Base-by-base conservation (phyloP, 2,329 filamentous ascomycete genomes). In the Apiospora koreana region DNA sequence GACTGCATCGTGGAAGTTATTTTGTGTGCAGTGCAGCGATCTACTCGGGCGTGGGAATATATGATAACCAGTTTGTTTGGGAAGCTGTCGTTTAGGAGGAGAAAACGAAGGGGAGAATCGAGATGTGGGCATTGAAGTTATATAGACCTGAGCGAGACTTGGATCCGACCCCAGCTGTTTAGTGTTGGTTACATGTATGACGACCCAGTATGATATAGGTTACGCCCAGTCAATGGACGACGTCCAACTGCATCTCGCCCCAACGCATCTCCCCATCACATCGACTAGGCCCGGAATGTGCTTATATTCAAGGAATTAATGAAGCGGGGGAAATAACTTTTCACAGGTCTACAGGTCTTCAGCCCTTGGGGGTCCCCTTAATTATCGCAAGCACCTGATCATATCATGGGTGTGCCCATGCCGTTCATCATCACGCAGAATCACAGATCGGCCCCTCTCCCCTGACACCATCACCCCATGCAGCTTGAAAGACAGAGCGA, bases 211-310 rank as follows among this genome's bases (percentile, higher is more conserved):
- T 62, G 54, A 38, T 62, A 28, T 38, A 16, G 41, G 41, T 43
- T 43, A n/a, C 54, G 9, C 28, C 28, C 28, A 38, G 54, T 62
- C 16, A 28, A 62, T n/a, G 31, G 8, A 31, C 54, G 18, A 21
- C 54, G 31, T 62, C 54, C 54, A 62, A 62, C 54, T 38, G 54
- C 54, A 62, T 62, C 54, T 38, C 18, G 54, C 28, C 28, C 54
- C 54, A 62, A 62, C 28, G 31, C 31, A 62, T 38, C 25, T 54
- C 12, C 48, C 25, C 48, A 62, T 62, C 54, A 62, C 54, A 62
- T n/a, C 18, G 54, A 62, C 54, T 62, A 62, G 31, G 18, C 21
- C 54, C 21, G 54, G 54, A 38, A 38, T 14, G 54, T 62, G 21
- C 18, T 35, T 62, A 62, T 62, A 62, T n/a, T 6, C 54, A 62